A percentile compares a stretch with the other conserved stretches of the same genome.
Evolutionary conservation across 331 rosid genomes (phyloP).

Genomic region (Rhamnella rubrinervis): DNA sequence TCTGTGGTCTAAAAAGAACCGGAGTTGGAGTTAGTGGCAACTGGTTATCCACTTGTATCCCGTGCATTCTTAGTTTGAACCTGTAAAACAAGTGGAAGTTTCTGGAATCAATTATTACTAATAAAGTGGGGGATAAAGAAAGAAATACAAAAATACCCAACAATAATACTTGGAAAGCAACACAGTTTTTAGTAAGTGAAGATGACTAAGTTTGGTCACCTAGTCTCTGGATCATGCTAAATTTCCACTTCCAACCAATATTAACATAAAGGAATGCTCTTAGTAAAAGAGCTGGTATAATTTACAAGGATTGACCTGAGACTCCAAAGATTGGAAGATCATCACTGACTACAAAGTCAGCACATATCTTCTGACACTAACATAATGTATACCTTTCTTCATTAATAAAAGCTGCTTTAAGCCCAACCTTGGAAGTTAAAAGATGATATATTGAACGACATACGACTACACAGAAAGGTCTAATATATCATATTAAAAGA

Average conservation of each 20-base stretch:
- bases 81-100: conserved; percentile 40
- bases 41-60: conserved; percentile 92
- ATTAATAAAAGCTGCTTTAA: too few species aligned
- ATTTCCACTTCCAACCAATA: not conserved
- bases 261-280: not conserved
- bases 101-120: conserved; percentile 19
- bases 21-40: conserved; percentile 94
- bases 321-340: not conserved
- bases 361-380: too few species aligned
- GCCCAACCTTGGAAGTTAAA: too few species aligned
- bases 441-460: too few species aligned
- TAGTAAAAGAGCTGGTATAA: not conserved
- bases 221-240: conserved; percentile 7
- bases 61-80: conserved; percentile 83
- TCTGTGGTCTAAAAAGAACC: conserved; percentile 93
- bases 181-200: too few species aligned
- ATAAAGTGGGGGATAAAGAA: conserved; percentile 12
- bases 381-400: too few species aligned
- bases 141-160: not conserved
- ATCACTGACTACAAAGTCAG: too few species aligned
- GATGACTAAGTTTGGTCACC: conserved; percentile 8
- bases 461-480: not conserved
- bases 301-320: not conserved
- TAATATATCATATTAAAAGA: not conserved
- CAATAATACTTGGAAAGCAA: conserved; percentile 9